Percentiles rank a stretch among this genome's conserved stretches.
Evolutionary conservation across 805 yeast genomes (phyloP).

Genomic region (Wickerhamiella dianesei): DNA sequence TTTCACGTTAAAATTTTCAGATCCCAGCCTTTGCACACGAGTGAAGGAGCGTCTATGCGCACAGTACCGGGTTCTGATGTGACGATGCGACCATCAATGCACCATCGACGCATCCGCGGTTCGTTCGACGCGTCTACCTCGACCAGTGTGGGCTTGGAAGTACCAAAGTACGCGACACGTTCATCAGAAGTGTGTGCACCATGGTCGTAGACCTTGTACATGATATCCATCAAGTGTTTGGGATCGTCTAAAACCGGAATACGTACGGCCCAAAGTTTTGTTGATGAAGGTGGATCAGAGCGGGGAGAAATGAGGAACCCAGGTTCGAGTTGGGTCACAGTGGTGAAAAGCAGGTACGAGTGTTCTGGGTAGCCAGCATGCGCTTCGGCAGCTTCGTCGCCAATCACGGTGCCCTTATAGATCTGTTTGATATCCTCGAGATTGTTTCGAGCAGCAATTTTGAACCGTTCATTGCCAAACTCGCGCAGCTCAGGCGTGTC

Average conservation of each 20-base stretch:
- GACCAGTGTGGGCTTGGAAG: constrained; percentile 11
- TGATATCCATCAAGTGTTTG: constrained; percentile 37
- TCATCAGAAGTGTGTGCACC: constrained; percentile 41
- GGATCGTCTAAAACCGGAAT: constrained; percentile 28
- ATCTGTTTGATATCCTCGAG: constrained; percentile 35
- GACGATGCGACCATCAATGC: constrained; percentile 53
- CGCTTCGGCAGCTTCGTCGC: constrained; percentile 5
- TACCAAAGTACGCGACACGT: constrained; percentile 34
- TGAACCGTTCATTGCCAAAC: constrained; percentile 54
- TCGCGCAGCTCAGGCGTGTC: constrained; percentile 54
- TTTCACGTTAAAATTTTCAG: constrained; percentile 8
- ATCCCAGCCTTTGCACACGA: constrained; percentile 22
- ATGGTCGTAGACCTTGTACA: constrained; percentile 41
- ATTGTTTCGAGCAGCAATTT: constrained; percentile 49
- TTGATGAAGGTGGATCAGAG: constrained; percentile 32
- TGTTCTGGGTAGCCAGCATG: constrained; percentile 29
- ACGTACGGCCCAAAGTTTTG: constrained; percentile 34
- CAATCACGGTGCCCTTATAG: constrained; percentile 33
- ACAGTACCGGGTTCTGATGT: constrained; percentile 20
- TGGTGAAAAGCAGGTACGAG: constrained; percentile 47
- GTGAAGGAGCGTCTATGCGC: constrained; percentile 14
- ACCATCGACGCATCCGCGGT: constrained; percentile 35
- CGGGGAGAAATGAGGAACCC: constrained; percentile 50
- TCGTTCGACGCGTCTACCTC: constrained; percentile 16
- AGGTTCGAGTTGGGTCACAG: constrained; percentile 44